A percentile compares a stretch with the other conserved stretches of the same genome.
These are phyloP conservation scores for Canavalia gladiata DNA, from an alignment of 306 rosid genomes.

Conservation along the genomic window DNA sequence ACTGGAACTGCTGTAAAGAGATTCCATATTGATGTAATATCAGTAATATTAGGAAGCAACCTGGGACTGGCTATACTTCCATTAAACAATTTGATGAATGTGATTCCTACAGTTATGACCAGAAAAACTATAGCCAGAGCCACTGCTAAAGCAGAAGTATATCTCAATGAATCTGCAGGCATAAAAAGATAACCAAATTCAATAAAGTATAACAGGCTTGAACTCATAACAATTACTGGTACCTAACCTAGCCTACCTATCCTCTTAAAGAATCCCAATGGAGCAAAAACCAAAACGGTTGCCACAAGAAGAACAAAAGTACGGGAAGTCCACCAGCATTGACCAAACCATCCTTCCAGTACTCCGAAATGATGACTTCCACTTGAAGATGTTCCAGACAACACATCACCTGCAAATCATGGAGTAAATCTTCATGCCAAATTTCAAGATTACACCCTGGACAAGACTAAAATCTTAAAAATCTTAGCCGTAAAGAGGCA, in stretches of 20 bases:
- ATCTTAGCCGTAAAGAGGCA: no score
- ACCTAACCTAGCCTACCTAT: conserved; percentile 52
- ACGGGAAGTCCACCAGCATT: conserved; percentile 70
- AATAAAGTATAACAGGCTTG: no score
- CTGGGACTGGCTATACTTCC: conserved; percentile 68
- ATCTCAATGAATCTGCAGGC: conserved; percentile 72
- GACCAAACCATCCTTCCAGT: conserved; percentile 83
- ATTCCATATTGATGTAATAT: conserved; percentile 65
- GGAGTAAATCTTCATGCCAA: no score
- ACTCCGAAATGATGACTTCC: conserved; percentile 73
- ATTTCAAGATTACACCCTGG: no score
- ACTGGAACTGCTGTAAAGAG: conserved; percentile 78
- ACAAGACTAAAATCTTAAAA: no score
- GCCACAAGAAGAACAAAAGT: conserved; percentile 63
- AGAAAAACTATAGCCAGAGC: conserved; percentile 73
- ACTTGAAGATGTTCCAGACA: conserved; percentile 74
- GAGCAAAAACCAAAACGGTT: conserved; percentile 66
- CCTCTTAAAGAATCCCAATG: conserved; percentile 67
- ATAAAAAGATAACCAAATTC: not conserved
- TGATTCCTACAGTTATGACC: conserved; percentile 74
- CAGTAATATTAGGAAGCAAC: conserved; percentile 63
- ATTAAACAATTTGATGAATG: conserved; percentile 56
- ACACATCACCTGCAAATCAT: conserved; percentile 66
- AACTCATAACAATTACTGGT: no score
- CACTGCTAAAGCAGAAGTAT: conserved; percentile 72